Base-by-base conservation (phyloP, 208 protist species). In the Crithidia fasciculata region DNA sequence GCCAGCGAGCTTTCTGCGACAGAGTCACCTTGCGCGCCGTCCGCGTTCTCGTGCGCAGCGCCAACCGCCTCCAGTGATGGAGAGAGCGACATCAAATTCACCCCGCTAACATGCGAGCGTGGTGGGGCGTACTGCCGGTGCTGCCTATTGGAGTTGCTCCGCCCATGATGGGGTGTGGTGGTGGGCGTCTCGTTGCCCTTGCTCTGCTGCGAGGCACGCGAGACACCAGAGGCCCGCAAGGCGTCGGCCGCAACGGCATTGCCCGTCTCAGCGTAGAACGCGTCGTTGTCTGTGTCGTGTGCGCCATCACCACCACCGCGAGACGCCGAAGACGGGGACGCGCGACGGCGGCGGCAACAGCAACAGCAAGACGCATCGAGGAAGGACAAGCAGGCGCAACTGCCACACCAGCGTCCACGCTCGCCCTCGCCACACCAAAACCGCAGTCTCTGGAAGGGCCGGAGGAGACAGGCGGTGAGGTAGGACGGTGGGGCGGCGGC, bases 51-150 rank as follows among this genome's bases (percentile, higher is more conserved):
- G 13, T 37, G 16, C 47, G 13, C 58, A 44, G 50, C 8, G 4
- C 16, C 19, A 4, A 10, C 36, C n/a, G 28, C 7, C 41, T 47
- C 45, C 16, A 43, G 58, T 16, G 18, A n/a, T 6, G 44, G 36
- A 7, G 18, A 9, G n/a, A 19, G 52, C 49, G 16, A n/a, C 44
- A 4, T 13, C 19, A 2, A 19, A 4, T 16, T 36, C 2, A 19
- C 62, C 50, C 70, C 60, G 5, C 7, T 55, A 16, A 67, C 65
- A 4, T 19, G 67, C 5, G 71, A 59, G 8, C 66, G 70, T 12
- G 77, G 77, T 18, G 77, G 77, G 3, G 52, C 65, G 55, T 82
- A 82, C 19, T 61, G 67, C 4, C 77, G 70, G 36, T 70, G 70
- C 19, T 36, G 41, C 6, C 57, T 50, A 44, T 7, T 19, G 43